Evolutionary conservation across 345 rosid genomes (phyloP), one percentile per base, ranked within the genome.

Genomic region (Sonneratia caseolaris): DNA sequence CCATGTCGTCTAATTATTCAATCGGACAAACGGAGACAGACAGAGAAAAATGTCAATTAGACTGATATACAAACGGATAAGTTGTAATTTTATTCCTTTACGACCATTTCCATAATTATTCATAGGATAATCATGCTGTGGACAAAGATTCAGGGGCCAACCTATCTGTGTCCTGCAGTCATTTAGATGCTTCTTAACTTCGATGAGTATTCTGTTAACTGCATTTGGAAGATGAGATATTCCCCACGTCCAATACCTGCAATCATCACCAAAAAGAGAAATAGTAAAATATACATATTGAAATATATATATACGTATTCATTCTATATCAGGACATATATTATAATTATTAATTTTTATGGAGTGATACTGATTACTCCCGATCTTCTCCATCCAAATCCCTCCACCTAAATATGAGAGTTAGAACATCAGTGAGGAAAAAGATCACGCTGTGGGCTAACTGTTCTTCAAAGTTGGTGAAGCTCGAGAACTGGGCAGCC

Each of bases 1-100:
- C 78, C 78, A 57, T 82, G 56, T 81, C 83, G 61, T 78, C 90
- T 86, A 80, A 27, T n/a, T 21, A 24, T 27, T 27, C 32, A 59
- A 22, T 53, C 6, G 22, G 15, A 19, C 59, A 19, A 11, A 48
- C 9, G 43, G 7, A 40, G 9, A 48, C 32, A 27, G 32, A 27
- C 32, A 13, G 3, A 11, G 53, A 48, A 14, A 48, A 48, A 48
- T 15, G 18, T 48, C 14, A 15, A 11, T 27, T 10, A 48, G 53
- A 48, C 53, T 2, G 18, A 15, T 15, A 15, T 48, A 48, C 3
- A 16, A 2, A 16, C 15, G 13, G 53, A 12, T 13, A 48, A 48
- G 32, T 27, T 27, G 32, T 27, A 27, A 27, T 27, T 27, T 27
- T 27, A 27, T 27, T 27, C 32, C 32, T 27, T 27, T 27, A 27